A percentile compares a stretch with the other conserved stretches of the same genome.
Evolutionary conservation across 148 eudicot genomes (phyloP).

Genomic region (Vaccinium darrowii): DNA sequence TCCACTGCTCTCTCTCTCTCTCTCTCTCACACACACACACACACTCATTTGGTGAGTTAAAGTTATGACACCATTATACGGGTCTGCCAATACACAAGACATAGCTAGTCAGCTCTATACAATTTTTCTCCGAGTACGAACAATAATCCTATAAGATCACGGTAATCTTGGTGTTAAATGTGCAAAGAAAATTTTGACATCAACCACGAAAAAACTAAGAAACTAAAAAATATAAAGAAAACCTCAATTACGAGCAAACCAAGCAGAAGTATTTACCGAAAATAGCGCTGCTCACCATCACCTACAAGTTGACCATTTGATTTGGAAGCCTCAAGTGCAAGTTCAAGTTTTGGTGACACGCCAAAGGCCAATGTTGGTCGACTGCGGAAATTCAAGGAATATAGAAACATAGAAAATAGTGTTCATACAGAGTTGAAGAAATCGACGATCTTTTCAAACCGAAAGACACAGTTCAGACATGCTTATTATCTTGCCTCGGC

Average conservation of each 20-base stretch:
- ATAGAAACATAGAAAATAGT: slow-evolving; percentile 6
- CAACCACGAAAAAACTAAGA: background rate
- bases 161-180: slow-evolving; percentile 1
- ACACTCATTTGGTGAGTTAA: background rate
- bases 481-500: slow-evolving; percentile 32
- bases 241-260: slow-evolving; percentile 38
- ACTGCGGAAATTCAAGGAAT: slow-evolving; percentile 35
- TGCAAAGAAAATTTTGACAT: background rate
- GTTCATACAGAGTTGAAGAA: background rate
- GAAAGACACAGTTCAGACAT: slow-evolving; percentile 5
- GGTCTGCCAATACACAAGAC: background rate
- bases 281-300: slow-evolving; percentile 33
- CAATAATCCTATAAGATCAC: background rate
- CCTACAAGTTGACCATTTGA: slow-evolving; percentile 46
- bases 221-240: slow-evolving; percentile 4
- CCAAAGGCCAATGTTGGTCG: slow-evolving; percentile 66
- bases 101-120: background rate
- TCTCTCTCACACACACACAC: background rate
- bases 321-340: slow-evolving; percentile 31
- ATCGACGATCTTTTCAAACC: background rate
- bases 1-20: background rate
- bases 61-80: background rate
- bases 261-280: slow-evolving; percentile 44
- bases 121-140: background rate
- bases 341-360: slow-evolving; percentile 41